These are phyloP conservation scores for Argentina anserina DNA, from an alignment of 306 rosid species.

Conservation along the genomic window DNA sequence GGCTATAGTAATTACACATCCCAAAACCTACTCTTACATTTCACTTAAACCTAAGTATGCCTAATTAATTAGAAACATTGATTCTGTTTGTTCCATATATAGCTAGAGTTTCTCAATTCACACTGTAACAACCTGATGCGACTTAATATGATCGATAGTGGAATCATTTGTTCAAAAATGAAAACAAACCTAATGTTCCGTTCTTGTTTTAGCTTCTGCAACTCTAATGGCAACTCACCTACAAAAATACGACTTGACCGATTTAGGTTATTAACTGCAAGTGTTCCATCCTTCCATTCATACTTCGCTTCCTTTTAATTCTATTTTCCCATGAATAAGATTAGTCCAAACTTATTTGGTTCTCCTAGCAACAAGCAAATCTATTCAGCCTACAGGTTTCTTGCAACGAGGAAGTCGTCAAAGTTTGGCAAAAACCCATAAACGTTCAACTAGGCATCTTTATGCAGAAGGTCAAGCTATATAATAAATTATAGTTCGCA, in stretches of 20 bases:
- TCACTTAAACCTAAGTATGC: neutral
- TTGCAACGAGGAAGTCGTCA: slow-evolving; percentile 41
- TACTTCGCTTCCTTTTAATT: neutral
- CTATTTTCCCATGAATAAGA: slow-evolving; percentile 7
- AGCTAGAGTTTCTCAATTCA: neutral
- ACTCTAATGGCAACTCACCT: slow-evolving; percentile 45
- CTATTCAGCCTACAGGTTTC: slow-evolving; percentile 28
- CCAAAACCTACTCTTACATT: neutral
- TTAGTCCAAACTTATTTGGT: slow-evolving; percentile 28
- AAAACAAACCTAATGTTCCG: neutral
- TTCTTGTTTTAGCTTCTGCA: slow-evolving; percentile 15
- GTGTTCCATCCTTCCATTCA: slow-evolving; percentile 24
- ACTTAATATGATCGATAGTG: neutral
- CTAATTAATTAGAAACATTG: neutral
- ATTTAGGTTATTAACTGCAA: neutral
- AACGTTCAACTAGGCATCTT: slow-evolving; percentile 48
- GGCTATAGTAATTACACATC: too few relatives aligned
- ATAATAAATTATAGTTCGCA: slow-evolving; percentile 9
- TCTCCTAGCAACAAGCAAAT: slow-evolving; percentile 22
- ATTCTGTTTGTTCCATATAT: neutral
- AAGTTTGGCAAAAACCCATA: slow-evolving; percentile 61
- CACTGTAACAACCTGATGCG: neutral
- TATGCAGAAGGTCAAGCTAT: slow-evolving; percentile 39
- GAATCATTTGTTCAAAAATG: neutral
- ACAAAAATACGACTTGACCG: slow-evolving; percentile 34